A percentile compares a stretch with the other conserved stretches of the same genome.
phyloP scores from a whole-genome alignment of 345 rosid species.

The Theobroma cacao region DNA sequence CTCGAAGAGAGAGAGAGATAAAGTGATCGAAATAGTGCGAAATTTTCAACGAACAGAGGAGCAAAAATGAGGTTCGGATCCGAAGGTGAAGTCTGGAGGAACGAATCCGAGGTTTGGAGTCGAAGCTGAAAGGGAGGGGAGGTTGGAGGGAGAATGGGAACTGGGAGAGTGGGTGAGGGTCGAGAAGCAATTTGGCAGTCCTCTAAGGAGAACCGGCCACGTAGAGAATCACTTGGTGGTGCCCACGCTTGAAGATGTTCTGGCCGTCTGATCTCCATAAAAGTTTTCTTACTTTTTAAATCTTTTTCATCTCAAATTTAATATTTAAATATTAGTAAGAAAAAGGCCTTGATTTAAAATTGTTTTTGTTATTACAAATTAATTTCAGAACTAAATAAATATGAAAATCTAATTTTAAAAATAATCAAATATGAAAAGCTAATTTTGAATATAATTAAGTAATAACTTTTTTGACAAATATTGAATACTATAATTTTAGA shows the following conservation, averaged over 20 bases:
- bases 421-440: no score
- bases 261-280: background rate
- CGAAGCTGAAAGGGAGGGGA: constrained; percentile 18
- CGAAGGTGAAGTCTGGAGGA: constrained; percentile 16
- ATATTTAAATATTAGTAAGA: no score
- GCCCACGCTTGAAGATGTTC: background rate
- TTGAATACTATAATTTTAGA: no score
- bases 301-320: background rate
- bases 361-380: no score
- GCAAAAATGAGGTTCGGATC: constrained; percentile 36
- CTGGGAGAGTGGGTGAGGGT: constrained; percentile 18
- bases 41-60: constrained; percentile 60
- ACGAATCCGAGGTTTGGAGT: constrained; percentile 26
- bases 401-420: no score
- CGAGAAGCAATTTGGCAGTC: constrained; percentile 16
- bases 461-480: no score
- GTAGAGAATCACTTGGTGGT: background rate
- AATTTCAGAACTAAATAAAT: no score
- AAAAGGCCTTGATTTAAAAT: no score
- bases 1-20: constrained; percentile 32
- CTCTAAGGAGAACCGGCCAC: constrained; percentile 10
- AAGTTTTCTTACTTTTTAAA: background rate
- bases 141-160: background rate
- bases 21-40: constrained; percentile 49
- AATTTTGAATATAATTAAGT: no score